phyloP scores from a whole-genome alignment of 257 asterid species.

The Solanum arcanum region DNA sequence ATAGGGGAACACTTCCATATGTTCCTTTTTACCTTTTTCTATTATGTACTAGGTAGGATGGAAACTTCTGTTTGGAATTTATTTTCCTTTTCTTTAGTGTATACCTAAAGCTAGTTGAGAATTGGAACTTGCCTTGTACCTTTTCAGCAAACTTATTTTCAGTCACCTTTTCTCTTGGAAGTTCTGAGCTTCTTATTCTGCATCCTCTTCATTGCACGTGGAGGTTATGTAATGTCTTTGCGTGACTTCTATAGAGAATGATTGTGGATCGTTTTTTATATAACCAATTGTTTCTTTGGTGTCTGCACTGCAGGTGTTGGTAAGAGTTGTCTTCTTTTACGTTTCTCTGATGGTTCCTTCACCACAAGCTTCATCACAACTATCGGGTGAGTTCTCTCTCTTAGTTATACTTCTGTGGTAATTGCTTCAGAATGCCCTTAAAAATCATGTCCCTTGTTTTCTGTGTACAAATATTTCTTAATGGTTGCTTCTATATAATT shows the following conservation, averaged over 20 bases:
- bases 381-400: constrained; percentile 15
- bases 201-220: neutral
- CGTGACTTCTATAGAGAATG: neutral
- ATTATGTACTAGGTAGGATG: neutral
- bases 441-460: neutral
- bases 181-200: neutral
- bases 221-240: neutral
- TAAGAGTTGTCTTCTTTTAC: constrained; percentile 35
- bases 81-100: neutral
- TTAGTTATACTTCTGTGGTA: neutral
- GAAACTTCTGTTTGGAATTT: neutral
- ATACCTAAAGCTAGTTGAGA: neutral
- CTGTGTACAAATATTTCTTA: neutral
- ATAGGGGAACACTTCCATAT: neutral
- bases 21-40: neutral
- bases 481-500: neutral
- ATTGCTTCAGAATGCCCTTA: neutral
- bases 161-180: neutral
- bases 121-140: neutral
- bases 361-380: constrained; percentile 31
- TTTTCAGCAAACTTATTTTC: neutral
- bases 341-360: constrained; percentile 35
- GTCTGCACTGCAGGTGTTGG: constrained; percentile 17
- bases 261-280: no score
- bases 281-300: neutral